Conservation (phyloP, 2,329 filamentous ascomycete genomes). For the Cladobotryum protrusum region DNA sequence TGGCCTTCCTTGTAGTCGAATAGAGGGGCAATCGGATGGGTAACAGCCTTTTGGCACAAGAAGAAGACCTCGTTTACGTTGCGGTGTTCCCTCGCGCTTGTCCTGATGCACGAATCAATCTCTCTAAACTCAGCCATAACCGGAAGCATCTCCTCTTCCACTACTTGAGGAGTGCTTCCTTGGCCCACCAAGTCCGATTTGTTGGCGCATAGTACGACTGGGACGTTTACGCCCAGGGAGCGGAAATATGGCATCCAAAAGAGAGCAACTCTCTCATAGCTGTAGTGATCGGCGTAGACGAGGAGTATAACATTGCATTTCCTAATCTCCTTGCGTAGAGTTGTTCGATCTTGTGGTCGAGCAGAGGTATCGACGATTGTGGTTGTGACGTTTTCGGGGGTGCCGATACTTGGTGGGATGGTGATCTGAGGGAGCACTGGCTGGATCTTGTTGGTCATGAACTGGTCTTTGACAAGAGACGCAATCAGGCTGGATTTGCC, state of each 20-base stretch:
- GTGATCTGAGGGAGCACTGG: constrained; percentile 91
- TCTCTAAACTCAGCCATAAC: constrained; percentile 99
- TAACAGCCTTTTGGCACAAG: constrained; percentile 95
- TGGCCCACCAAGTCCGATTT: constrained; percentile 83
- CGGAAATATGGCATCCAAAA: constrained; percentile 99
- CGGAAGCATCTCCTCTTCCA: constrained; percentile 95
- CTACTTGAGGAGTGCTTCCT: constrained; percentile 71
- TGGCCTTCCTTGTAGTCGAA: constrained; percentile 92
- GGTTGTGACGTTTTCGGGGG: constrained; percentile 93
- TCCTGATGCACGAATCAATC: constrained; percentile 95
- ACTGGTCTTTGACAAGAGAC: constrained; percentile 93
- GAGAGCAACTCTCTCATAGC: constrained; percentile 91
- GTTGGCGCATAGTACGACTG: constrained; percentile 93
- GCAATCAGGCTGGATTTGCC: constrained; percentile 92
- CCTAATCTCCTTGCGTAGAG: constrained; percentile 85
- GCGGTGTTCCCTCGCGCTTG: constrained; percentile 83
- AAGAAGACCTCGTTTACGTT: constrained; percentile 98
- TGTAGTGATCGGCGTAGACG: constrained; percentile 98
- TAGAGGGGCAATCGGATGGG: constrained; percentile 89
- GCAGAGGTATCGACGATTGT: constrained; percentile 97
- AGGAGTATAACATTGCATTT: constrained; percentile 96
- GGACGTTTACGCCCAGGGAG: constrained; percentile 95
- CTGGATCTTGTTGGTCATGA: constrained; percentile 93
- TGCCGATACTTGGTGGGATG: constrained; percentile 85
- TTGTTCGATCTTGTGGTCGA: constrained; percentile 85